These are phyloP conservation scores for Passiflora organensis DNA, from an alignment of 345 rosid genomes.

Conservation along the genomic window DNA sequence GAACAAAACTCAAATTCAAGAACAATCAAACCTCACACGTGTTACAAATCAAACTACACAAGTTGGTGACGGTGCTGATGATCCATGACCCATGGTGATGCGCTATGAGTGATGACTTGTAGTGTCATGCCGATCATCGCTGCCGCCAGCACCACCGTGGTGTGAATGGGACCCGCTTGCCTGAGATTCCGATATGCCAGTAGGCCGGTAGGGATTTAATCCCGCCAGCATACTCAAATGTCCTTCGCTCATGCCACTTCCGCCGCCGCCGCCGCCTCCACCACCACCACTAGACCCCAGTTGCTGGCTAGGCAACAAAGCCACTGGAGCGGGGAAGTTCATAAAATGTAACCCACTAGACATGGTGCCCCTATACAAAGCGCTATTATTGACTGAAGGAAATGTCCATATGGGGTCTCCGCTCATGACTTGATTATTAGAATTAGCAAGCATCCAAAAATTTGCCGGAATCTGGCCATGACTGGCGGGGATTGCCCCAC, in stretches of 20 bases:
- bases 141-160: conserved; percentile 36
- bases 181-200: conserved; percentile 53
- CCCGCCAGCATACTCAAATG: conserved; percentile 74
- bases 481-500: conserved; percentile 51
- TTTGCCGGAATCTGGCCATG: conserved; percentile 73
- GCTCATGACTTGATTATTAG: conserved; percentile 54
- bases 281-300: conserved; percentile 39
- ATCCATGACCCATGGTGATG: not conserved
- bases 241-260: conserved; percentile 36
- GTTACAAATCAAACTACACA: conserved; percentile 54
- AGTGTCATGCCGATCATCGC: conserved; percentile 57
- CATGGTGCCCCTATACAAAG: conserved; percentile 60
- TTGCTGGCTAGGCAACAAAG: conserved; percentile 72
- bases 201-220: conserved; percentile 48
- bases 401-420: conserved; percentile 93
- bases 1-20: conserved; percentile 49
- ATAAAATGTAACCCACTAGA: conserved; percentile 89
- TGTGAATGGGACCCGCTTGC: conserved; percentile 75
- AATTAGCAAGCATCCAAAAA: conserved; percentile 85
- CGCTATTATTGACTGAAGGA: conserved; percentile 60
- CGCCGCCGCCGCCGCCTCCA: conserved; percentile 9
- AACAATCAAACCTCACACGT: conserved; percentile 68
- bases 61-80: conserved; percentile 14
- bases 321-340: conserved; percentile 88
- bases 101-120: conserved; percentile 44